These are phyloP conservation scores for Lachancea dasiensis DNA, from an alignment of 805 yeast species.

Conservation along the genomic window DNA sequence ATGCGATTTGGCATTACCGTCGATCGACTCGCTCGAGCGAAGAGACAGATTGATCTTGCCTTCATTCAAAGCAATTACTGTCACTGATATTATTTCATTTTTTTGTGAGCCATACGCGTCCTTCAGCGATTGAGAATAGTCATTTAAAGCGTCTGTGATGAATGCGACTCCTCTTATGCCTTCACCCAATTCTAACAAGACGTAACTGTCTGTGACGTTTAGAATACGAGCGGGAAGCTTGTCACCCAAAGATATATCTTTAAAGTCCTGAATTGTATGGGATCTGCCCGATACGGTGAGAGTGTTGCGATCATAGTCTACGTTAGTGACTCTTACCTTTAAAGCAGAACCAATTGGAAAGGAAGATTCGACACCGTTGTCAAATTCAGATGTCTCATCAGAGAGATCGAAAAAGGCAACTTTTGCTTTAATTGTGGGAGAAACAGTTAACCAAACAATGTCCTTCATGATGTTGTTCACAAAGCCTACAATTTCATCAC, in stretches of 20 bases:
- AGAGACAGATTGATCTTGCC: conserved; percentile 59
- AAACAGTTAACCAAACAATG: conserved; percentile 58
- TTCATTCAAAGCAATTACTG: conserved; percentile 38
- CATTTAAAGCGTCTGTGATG: conserved; percentile 72
- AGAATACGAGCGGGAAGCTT: conserved; percentile 57
- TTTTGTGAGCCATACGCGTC: conserved; percentile 38
- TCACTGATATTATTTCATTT: conserved; percentile 54
- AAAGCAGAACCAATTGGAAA: conserved; percentile 73
- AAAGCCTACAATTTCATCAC: conserved; percentile 49
- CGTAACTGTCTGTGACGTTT: conserved; percentile 51
- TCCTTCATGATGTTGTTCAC: conserved; percentile 61
- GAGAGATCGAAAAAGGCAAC: conserved; percentile 60
- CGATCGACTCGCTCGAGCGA: conserved; percentile 45
- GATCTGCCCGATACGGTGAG: conserved; percentile 46
- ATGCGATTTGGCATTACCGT: conserved; percentile 42
- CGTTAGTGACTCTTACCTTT: conserved; percentile 46
- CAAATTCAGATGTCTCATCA: conserved; percentile 41
- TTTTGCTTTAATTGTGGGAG: conserved; percentile 64
- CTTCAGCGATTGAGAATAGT: conserved; percentile 49
- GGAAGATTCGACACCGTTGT: conserved; percentile 45
- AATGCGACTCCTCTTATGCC: conserved; percentile 50
- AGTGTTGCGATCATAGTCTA: conserved; percentile 49
- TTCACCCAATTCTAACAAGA: conserved; percentile 65
- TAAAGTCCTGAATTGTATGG: conserved; percentile 35
- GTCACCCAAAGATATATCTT: conserved; percentile 49